Conservation (phyloP, 73 alveolate genomes). For the Paramecium bursaria region DNA sequence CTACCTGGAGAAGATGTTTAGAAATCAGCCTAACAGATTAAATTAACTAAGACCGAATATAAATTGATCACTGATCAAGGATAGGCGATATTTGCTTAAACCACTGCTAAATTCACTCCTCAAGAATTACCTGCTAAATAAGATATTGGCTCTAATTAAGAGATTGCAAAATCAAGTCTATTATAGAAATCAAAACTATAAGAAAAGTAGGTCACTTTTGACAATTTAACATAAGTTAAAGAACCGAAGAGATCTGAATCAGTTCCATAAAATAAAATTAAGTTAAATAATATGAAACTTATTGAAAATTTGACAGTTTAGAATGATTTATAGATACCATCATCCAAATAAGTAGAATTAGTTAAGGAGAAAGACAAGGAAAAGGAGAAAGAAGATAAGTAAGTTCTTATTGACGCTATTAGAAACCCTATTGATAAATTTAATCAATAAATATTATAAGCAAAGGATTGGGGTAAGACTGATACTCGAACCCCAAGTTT, state of each 20-base stretch:
- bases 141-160: no score
- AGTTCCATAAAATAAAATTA: slow-evolving; percentile 10
- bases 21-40: slow-evolving; percentile 8
- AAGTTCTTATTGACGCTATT: not conserved
- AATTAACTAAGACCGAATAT: slow-evolving; percentile 51
- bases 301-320: not conserved
- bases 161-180: no score
- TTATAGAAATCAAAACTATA: no score
- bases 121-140: no score
- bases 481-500: not conserved
- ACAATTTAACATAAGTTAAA: no score
- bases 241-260: no score
- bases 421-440: slow-evolving; percentile 48
- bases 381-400: not conserved
- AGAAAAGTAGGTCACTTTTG: no score
- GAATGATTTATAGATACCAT: slow-evolving; percentile 28
- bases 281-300: slow-evolving; percentile 1
- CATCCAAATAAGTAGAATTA: not conserved
- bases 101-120: slow-evolving; percentile 22
- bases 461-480: slow-evolving; percentile 33
- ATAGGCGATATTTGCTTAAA: not conserved
- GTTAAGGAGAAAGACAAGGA: not conserved
- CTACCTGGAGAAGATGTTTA: slow-evolving; percentile 48
- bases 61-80: slow-evolving; percentile 45
- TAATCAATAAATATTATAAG: slow-evolving; percentile 2